Conservation (phyloP, 192 early-diverging fungal genomes). For the Coemansia erecta region DNA sequence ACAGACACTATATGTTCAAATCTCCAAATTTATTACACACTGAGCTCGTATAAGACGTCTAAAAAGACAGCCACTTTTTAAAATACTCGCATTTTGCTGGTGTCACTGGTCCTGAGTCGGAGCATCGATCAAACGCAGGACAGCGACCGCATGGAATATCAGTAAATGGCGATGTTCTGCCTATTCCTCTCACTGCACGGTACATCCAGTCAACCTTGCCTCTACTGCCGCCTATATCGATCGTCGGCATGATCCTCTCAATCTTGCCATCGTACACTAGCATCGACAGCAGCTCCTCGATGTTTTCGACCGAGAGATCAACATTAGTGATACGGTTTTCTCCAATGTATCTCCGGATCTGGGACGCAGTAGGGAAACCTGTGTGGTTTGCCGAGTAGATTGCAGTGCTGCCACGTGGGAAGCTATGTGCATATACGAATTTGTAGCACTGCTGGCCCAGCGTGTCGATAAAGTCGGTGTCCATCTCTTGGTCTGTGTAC, state of each 20-base stretch:
- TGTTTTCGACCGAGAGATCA: constrained; percentile 68
- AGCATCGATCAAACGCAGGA: constrained; percentile 78
- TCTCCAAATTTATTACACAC: background rate
- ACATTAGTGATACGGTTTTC: constrained; percentile 70
- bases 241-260: constrained; percentile 58
- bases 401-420: constrained; percentile 46
- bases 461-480: constrained; percentile 85
- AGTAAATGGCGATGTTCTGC: constrained; percentile 59
- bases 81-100: constrained; percentile 80
- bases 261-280: constrained; percentile 86
- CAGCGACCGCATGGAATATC: constrained; percentile 90
- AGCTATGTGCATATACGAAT: constrained; percentile 62
- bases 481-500: constrained; percentile 91
- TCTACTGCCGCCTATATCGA: constrained; percentile 57
- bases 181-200: constrained; percentile 59
- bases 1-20: background rate
- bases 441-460: constrained; percentile 70
- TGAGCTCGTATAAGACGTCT: background rate
- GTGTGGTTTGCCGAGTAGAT: constrained; percentile 65
- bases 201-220: constrained; percentile 68
- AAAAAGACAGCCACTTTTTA: constrained; percentile 75
- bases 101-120: constrained; percentile 67
- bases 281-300: constrained; percentile 77
- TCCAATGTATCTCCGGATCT: constrained; percentile 70
- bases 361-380: constrained; percentile 66